Evolutionary conservation across 2,329 filamentous ascomycete genomes (phyloP), one percentile per base, ranked within the genome.

Genomic region (Trichophyton benhamiae): DNA sequence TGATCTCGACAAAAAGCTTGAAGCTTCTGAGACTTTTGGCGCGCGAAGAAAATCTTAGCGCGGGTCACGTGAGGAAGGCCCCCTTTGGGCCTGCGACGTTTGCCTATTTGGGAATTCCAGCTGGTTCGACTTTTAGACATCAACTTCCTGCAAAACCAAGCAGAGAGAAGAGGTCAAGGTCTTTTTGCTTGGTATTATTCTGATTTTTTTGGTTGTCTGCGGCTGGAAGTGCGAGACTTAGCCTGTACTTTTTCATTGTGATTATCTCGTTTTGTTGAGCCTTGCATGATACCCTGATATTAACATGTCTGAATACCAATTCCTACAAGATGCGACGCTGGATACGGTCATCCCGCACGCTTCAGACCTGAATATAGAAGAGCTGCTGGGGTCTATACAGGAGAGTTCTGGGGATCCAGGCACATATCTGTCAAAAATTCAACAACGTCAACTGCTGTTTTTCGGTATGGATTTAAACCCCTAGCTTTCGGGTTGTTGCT

Each of bases 381-480:
- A 66, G 53, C 70, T 77, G 25, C 68, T 81, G 62, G 71, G 69
- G 5, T 77, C 78, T 66, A 70, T 79, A 53, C 78, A 79, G 64
- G 69, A 69, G 8, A 70, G 72, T 59, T 72, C 76, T 55, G 78
- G 77, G 46, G 74, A 77, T 59, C 60, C 42, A 11, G 67, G 72
- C 36, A 76, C 76, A 2, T 74, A 78, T 30, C 68, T 82, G 20
- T 76, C 79, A 2, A 77, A 75, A 53, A 74, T 82, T 58, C 71
- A 74, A 20, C 79, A 82, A 65, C 76, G 81, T 63, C 74, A 77
- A 33, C 71, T 80, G 17, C 68, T 83, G 13, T 78, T 83, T 30
- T 81, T 82, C 65, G 80, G 80, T 77, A 71, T 55, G 72, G 60
- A 55, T 17, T 15, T 9, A 15, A 3, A 7, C 3, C 2, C 6